Percentiles rank a stretch among this genome's conserved stretches.
Conservation (phyloP, 1,139 yeast genomes). For the Wickerhamomyces sp. region DNA sequence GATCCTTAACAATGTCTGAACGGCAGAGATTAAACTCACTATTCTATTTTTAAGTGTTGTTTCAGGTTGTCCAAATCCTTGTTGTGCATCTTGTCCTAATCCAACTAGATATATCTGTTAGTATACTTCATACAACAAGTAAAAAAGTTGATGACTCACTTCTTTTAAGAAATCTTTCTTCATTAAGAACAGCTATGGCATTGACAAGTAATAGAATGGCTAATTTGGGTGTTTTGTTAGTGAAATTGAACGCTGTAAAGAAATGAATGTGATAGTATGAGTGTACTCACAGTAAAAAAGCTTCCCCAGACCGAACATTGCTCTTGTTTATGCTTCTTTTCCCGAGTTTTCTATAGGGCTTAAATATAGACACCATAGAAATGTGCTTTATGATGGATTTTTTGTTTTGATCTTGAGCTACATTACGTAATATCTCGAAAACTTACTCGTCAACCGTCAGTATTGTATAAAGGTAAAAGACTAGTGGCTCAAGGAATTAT, state of each 20-base stretch:
- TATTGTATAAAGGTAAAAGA: too few species aligned
- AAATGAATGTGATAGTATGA: not conserved
- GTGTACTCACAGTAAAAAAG: constrained; percentile 48
- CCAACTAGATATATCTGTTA: constrained; percentile 32
- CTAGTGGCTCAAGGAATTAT: too few species aligned
- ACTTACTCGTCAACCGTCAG: too few species aligned
- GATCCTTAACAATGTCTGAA: constrained; percentile 69
- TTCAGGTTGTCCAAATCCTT: constrained; percentile 37
- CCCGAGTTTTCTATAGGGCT: not conserved
- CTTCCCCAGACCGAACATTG: constrained; percentile 69
- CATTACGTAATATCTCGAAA: not conserved
- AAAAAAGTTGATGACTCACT: constrained; percentile 33
- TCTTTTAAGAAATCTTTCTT: constrained; percentile 74
- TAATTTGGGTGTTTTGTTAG: constrained; percentile 7
- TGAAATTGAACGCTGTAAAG: not conserved
- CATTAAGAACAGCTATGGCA: constrained; percentile 75
- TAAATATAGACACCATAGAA: too few species aligned
- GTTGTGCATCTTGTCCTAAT: constrained; percentile 36
- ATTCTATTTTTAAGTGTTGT: constrained; percentile 51
- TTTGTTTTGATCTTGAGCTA: too few species aligned
- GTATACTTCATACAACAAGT: too few species aligned
- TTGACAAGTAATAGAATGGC: constrained; percentile 64
- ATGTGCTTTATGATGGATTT: too few species aligned
- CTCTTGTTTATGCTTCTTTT: not conserved
- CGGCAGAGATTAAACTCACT: constrained; percentile 63